Evolutionary conservation across 192 early-diverging fungal species (phyloP), one percentile per base, ranked within the genome.

Genomic region (Lobosporangium transversale): DNA sequence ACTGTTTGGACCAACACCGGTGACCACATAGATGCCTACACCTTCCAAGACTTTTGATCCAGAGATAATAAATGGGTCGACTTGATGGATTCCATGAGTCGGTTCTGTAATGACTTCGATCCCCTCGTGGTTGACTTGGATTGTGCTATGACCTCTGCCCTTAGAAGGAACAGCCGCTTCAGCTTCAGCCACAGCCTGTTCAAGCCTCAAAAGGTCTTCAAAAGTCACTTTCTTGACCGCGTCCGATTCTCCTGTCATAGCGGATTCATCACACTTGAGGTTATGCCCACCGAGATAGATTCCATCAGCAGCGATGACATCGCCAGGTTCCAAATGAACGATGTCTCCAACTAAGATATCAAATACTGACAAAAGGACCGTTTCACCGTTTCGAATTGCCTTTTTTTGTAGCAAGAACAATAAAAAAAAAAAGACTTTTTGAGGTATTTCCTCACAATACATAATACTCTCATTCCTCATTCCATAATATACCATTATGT

Each of bases 181-280:
- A 30, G 37, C 64, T 15, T 61, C 73, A 10, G 63, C 58, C 42
- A 62, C 73, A 30, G 37, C 64, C 21, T 61, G 64, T 40, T 76
- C 58, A 23, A 76, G 23, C 12, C 37, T 62, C 23, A 52, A 43
- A 43, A 57, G 18, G 18, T 88, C 86, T 20, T 87, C 88, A 27
- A 83, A 79, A 0, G 80, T 70, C 53, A 84, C 80, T 70, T 99
- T 99, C 49, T 88, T 84, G 20, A 98, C 90, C 3, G 95, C 88
- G 66, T 95, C 89, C n/a, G 94, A 89, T 81, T 99, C 98, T 57
- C 98, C 98, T 7, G 97, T 97, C 33, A 94, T 88, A 7, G 95
- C 89, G 17, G 91, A 94, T 81, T 99, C 98, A 70, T 99, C 98
- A 58, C 90, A 91, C 29, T 85, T 81, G 31, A 98, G 78, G 70